Conservation (phyloP, 441 rosid genomes). For the Jatropha podagrica region DNA sequence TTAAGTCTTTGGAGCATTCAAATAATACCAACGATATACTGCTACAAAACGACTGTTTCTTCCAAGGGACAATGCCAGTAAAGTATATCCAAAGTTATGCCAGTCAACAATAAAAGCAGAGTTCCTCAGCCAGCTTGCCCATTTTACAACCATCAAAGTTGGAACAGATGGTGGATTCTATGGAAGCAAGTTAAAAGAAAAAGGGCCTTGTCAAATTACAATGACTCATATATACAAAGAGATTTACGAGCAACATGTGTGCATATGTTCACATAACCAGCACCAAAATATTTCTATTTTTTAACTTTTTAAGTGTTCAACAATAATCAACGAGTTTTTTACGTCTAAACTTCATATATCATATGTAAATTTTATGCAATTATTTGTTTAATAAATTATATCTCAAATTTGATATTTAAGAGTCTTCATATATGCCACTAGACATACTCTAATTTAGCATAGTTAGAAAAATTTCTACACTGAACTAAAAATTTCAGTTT, state of each 20-base stretch:
- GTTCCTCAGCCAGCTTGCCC: slow-evolving; percentile 81
- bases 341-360: neutral
- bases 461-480: neutral
- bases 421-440: neutral
- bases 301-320: neutral
- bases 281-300: neutral
- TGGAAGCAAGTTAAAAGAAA: slow-evolving; percentile 19
- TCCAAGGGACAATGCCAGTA: slow-evolving; percentile 84
- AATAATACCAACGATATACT: slow-evolving; percentile 70
- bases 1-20: slow-evolving; percentile 17
- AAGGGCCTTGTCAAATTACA: neutral
- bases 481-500: neutral
- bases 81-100: slow-evolving; percentile 97
- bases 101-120: slow-evolving; percentile 83
- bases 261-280: neutral
- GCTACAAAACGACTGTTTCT: slow-evolving; percentile 79
- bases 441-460: neutral
- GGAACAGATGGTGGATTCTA: slow-evolving; percentile 99
- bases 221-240: neutral
- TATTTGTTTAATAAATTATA: neutral
- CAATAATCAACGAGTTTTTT: neutral
- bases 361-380: neutral
- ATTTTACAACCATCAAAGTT: slow-evolving; percentile 78
- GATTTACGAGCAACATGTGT: neutral
- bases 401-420: neutral